Evolutionary conservation across 345 rosid genomes (phyloP).

Genomic region (Brassica cretica): DNA sequence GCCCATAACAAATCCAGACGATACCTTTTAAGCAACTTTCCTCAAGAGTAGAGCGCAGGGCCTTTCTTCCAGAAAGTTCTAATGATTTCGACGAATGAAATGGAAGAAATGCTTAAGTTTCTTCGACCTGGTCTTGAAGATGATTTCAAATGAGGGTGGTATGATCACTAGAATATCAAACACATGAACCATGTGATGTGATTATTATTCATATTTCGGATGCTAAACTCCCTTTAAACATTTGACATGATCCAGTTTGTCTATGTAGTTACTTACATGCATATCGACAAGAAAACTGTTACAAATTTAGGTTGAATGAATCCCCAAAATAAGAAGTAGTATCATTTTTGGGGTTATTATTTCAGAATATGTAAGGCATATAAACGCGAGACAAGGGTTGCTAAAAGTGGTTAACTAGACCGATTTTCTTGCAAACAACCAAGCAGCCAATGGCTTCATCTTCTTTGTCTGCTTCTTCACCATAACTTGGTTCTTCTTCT

Average conservation of each 20-base stretch:
- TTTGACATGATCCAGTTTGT: neutral
- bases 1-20: no score
- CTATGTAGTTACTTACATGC: neutral
- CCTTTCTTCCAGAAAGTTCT: neutral
- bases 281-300: neutral
- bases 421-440: constrained; percentile 57
- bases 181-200: neutral
- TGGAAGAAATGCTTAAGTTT: neutral
- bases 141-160: neutral
- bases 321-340: neutral
- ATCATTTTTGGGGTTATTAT: neutral
- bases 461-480: constrained; percentile 40
- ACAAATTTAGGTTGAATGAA: constrained; percentile 5
- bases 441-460: constrained; percentile 53
- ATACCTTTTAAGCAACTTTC: neutral
- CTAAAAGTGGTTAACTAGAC: constrained; percentile 19
- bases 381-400: neutral
- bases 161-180: neutral
- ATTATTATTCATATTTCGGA: neutral
- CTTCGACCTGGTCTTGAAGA: neutral
- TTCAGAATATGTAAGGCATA: neutral
- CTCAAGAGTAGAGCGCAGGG: neutral
- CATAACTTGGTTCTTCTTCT: constrained; percentile 38
- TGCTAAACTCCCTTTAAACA: neutral
- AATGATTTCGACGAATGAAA: neutral